Conservation (phyloP, 2,329 filamentous ascomycete species). For the Emmonsiellopsis sp. region DNA sequence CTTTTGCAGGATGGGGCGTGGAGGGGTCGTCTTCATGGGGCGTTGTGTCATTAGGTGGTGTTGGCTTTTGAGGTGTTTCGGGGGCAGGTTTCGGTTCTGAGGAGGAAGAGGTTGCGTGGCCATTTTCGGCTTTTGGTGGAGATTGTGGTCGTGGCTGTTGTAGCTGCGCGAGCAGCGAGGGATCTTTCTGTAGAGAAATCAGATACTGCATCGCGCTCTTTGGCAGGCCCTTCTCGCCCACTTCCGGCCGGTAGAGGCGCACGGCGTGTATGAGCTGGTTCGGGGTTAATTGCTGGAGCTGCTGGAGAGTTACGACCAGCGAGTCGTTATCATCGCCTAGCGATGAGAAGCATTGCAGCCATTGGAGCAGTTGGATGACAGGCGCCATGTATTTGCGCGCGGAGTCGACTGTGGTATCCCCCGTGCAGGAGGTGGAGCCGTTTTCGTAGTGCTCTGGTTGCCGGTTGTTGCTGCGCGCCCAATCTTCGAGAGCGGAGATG, state of each 20-base stretch:
- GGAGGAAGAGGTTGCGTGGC: neutral
- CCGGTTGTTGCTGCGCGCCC: conserved; percentile 86
- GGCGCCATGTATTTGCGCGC: conserved; percentile 78
- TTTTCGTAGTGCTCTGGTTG: conserved; percentile 93
- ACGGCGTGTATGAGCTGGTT: conserved; percentile 87
- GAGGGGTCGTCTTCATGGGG: conserved; percentile 5
- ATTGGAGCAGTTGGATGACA: conserved; percentile 87
- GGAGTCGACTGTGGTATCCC: conserved; percentile 78
- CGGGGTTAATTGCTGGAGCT: conserved; percentile 72
- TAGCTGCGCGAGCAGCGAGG: conserved; percentile 42
- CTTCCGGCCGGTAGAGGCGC: conserved; percentile 87
- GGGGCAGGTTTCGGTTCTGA: conserved; percentile 1
- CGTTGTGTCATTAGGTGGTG: neutral
- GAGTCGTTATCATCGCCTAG: conserved; percentile 84
- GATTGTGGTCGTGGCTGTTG: conserved; percentile 22
- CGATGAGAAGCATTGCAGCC: conserved; percentile 96
- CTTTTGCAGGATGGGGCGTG: conserved; percentile 1
- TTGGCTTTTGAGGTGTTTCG: conserved; percentile 4
- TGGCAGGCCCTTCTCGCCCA: conserved; percentile 83
- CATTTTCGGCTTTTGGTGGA: conserved; percentile 14
- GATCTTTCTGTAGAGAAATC: conserved; percentile 66
- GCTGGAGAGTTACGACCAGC: conserved; percentile 77
- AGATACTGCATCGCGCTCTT: conserved; percentile 87
- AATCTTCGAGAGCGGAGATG: conserved; percentile 87
- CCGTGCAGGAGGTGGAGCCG: conserved; percentile 73